phyloP scores from a whole-genome alignment of 441 rosid genomes.

The Lepidium campestre region DNA sequence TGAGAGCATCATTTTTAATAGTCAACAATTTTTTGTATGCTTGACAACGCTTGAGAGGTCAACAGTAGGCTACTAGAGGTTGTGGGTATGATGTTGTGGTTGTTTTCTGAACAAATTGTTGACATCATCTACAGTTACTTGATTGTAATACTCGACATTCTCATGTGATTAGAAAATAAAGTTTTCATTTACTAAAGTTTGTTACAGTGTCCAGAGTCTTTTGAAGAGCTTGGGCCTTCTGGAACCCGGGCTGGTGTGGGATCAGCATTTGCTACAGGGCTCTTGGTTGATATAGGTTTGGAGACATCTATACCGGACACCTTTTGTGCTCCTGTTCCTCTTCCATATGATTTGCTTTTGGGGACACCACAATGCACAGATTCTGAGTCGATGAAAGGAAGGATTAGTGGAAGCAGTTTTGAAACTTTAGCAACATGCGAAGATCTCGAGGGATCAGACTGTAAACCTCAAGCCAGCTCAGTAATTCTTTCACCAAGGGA shows the following conservation, averaged over 20 bases:
- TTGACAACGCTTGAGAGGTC: background rate
- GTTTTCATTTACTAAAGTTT: constrained; percentile 11
- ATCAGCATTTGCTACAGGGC: constrained; percentile 36
- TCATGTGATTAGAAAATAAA: background rate
- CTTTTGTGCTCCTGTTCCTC: constrained; percentile 50
- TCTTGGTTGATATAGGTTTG: constrained; percentile 48
- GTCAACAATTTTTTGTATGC: background rate
- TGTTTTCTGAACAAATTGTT: background rate
- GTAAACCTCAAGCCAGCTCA: constrained; percentile 38
- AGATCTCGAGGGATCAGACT: constrained; percentile 28
- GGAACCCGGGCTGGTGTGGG: constrained; percentile 35
- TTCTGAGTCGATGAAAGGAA: constrained; percentile 20
- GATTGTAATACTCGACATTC: background rate
- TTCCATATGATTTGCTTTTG: constrained; percentile 59
- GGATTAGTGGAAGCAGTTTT: constrained; percentile 39
- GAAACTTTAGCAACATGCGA: constrained; percentile 40
- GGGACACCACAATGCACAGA: constrained; percentile 38
- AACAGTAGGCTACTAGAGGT: background rate
- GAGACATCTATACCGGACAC: constrained; percentile 54
- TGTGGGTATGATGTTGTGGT: background rate
- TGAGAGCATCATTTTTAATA: too few species aligned
- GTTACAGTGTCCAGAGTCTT: constrained; percentile 48
- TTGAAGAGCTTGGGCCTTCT: constrained; percentile 37
- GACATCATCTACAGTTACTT: background rate
- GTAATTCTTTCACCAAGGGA: constrained; percentile 37